Conservation (phyloP, 2,329 filamentous ascomycete species). For the Talaromyces sp. region DNA sequence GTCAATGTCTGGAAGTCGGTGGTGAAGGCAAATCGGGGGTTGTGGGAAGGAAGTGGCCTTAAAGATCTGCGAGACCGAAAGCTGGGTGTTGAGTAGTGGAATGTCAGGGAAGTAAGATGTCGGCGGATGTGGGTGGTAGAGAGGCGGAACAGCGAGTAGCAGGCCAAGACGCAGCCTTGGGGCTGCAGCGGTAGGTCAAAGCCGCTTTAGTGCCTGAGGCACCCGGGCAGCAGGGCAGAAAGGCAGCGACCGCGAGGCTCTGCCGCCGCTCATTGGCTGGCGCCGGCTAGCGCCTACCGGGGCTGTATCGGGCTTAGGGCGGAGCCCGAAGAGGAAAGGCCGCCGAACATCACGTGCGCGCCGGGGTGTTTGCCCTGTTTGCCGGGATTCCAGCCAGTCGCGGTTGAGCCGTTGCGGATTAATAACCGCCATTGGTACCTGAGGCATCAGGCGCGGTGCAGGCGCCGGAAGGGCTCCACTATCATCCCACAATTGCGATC, state of each 20-base stretch:
- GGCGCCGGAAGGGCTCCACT: slow-evolving; percentile 8
- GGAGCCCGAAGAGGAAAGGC: background rate
- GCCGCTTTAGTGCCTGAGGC: slow-evolving; percentile 18
- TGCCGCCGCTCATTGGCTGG: slow-evolving; percentile 1
- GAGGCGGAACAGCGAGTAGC: slow-evolving; percentile 18
- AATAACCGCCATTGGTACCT: slow-evolving; percentile 2
- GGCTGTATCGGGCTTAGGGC: background rate
- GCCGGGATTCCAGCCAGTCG: background rate
- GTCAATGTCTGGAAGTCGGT: slow-evolving; percentile 18
- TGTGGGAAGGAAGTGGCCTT: slow-evolving; percentile 22
- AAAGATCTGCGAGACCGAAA: slow-evolving; percentile 20
- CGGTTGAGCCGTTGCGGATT: background rate
- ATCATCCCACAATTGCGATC: slow-evolving; percentile 13
- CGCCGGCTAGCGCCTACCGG: background rate
- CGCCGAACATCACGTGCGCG: background rate
- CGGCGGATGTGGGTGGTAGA: slow-evolving; percentile 17
- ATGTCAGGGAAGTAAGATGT: slow-evolving; percentile 29
- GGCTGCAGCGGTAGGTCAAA: slow-evolving; percentile 1
- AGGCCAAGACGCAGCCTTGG: slow-evolving; percentile 12
- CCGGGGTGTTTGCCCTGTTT: background rate
- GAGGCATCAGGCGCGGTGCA: slow-evolving; percentile 3
- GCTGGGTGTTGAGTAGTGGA: slow-evolving; percentile 19
- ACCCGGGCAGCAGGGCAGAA: slow-evolving; percentile 16
- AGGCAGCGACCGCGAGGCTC: slow-evolving; percentile 17
- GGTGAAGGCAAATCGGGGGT: slow-evolving; percentile 15